Evolutionary conservation across 2,329 filamentous ascomycete genomes (phyloP).

Genomic region (Didymella pinodella): DNA sequence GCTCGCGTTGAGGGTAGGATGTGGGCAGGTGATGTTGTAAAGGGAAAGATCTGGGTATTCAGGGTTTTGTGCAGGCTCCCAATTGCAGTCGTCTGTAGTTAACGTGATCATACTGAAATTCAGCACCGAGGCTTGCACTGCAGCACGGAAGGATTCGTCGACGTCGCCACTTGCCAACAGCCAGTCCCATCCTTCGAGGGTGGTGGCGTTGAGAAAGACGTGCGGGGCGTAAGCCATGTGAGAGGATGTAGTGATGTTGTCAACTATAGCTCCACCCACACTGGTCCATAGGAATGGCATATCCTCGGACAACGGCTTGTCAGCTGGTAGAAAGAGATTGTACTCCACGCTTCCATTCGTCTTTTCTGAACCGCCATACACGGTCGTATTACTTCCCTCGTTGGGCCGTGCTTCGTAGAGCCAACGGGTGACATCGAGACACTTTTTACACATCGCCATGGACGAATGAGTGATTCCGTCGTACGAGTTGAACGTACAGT

Average conservation of each 20-base stretch:
- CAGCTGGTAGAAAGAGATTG: neutral
- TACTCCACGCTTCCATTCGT: neutral
- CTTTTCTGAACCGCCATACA: neutral
- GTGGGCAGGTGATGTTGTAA: neutral
- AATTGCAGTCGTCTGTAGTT: neutral
- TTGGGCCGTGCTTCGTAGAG: neutral
- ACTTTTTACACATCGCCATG: constrained; percentile 1
- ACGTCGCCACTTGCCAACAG: neutral
- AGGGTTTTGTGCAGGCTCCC: too few species aligned
- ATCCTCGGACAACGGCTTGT: neutral
- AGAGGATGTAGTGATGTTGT: neutral
- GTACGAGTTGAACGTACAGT: neutral
- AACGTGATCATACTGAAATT: neutral
- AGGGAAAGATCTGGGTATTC: neutral
- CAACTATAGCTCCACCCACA: neutral
- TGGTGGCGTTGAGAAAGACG: neutral
- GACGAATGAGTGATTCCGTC: neutral
- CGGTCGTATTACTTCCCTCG: neutral
- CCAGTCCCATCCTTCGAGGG: neutral
- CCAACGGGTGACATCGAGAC: neutral
- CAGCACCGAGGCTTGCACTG: neutral
- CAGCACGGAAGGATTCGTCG: neutral
- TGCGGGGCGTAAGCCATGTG: neutral
- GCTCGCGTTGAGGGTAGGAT: neutral
- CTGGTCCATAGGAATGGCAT: neutral